Evolutionary conservation across 2,329 filamentous ascomycete genomes (phyloP).

Genomic region (Calonectria pauciramosa): DNA sequence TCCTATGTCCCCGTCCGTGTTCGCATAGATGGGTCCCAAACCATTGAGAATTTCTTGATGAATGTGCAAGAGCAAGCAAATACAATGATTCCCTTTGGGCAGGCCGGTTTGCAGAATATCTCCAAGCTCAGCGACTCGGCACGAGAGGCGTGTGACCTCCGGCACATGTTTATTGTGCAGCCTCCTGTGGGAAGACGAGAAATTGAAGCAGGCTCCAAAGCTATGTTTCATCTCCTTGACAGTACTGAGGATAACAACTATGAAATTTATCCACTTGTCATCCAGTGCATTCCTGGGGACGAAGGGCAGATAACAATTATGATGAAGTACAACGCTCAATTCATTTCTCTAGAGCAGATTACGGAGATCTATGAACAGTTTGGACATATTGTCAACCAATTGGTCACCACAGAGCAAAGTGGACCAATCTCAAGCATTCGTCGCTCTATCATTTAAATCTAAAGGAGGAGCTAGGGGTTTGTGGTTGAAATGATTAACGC

Average conservation of each 20-base stretch:
- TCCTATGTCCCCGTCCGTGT: conserved; percentile 8
- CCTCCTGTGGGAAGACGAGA: neutral
- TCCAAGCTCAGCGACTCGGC: neutral
- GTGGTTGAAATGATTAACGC: neutral
- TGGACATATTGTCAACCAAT: neutral
- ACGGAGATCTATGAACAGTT: neutral
- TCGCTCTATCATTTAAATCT: neutral
- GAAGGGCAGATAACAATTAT: neutral
- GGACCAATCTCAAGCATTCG: neutral
- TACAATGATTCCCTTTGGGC: conserved; percentile 2
- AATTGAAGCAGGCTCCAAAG: neutral
- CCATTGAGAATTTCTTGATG: neutral
- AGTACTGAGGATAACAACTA: conserved; percentile 14
- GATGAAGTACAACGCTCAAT: conserved; percentile 15
- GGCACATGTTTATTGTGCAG: conserved; percentile 11
- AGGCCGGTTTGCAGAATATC: conserved; percentile 11
- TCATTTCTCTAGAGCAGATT: neutral
- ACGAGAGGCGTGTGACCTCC: conserved; percentile 9
- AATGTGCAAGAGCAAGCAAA: conserved; percentile 10
- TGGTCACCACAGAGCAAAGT: neutral
- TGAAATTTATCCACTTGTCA: conserved; percentile 8
- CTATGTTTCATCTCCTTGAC: conserved; percentile 23
- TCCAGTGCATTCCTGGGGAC: neutral
- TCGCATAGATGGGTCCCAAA: neutral
- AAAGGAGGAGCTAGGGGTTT: neutral